A percentile compares a stretch with the other conserved stretches of the same genome.
Conservation (phyloP, 225 moss, liverwort and hornwort species). For the Physcomitrium patens region DNA sequence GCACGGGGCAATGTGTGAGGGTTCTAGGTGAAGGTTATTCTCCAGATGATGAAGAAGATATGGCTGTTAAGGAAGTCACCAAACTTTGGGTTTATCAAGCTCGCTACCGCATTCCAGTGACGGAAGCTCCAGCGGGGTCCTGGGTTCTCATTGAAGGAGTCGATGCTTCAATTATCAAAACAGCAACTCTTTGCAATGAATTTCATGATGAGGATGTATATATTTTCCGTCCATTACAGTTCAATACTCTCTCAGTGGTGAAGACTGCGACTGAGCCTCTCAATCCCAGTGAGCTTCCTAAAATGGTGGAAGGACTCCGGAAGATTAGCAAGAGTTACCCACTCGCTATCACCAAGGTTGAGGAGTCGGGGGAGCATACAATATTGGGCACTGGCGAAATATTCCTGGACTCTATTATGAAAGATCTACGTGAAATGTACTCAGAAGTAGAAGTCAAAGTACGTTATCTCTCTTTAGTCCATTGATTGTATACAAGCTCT, state of each 20-base stretch:
- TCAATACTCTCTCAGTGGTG: slow-evolving; percentile 95
- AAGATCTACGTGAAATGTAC: slow-evolving; percentile 95
- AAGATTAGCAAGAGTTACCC: slow-evolving; percentile 99
- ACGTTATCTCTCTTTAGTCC: slow-evolving; percentile 27
- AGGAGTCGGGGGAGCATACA: slow-evolving; percentile 98
- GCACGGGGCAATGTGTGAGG: slow-evolving; percentile 88
- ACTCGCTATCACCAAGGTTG: slow-evolving; percentile 95
- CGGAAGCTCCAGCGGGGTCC: slow-evolving; percentile 83
- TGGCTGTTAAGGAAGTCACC: slow-evolving; percentile 94
- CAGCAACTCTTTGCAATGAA: slow-evolving; percentile 91
- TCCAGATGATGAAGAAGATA: slow-evolving; percentile 94
- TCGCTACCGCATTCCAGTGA: slow-evolving; percentile 86
- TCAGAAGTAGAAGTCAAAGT: slow-evolving; percentile 99
- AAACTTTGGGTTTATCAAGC: slow-evolving; percentile 99
- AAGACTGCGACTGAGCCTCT: slow-evolving; percentile 97
- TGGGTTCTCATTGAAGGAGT: slow-evolving; percentile 97
- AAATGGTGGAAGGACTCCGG: slow-evolving; percentile 98
- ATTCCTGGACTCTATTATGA: slow-evolving; percentile 98
- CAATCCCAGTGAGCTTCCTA: slow-evolving; percentile 97
- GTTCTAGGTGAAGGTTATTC: slow-evolving; percentile 95
- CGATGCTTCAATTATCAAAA: slow-evolving; percentile 93
- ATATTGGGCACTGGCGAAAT: slow-evolving; percentile 98
- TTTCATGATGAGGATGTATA: slow-evolving; percentile 91
- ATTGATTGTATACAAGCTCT: neutral
- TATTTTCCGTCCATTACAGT: slow-evolving; percentile 85